Percentiles rank a stretch among this genome's conserved stretches.
phyloP scores from a whole-genome alignment of 75 land plant species.

The Sequoiadendron giganteum region DNA sequence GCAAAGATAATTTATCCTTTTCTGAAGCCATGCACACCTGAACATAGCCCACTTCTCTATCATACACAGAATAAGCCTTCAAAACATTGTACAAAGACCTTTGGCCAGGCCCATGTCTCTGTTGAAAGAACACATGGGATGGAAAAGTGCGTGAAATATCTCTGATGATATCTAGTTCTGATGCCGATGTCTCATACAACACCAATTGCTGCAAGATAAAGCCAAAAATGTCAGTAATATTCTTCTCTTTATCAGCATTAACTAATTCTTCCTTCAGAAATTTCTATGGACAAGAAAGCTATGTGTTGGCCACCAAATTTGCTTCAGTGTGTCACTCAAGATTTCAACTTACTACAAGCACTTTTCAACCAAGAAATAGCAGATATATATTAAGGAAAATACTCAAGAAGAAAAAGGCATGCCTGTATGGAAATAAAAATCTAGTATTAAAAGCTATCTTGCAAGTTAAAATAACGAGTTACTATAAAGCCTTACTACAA shows the following conservation, averaged over 20 bases:
- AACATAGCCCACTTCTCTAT: slow-evolving; percentile 98
- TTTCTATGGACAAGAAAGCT: background rate
- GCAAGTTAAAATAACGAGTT: background rate
- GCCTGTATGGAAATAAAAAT: background rate
- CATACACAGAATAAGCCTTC: slow-evolving; percentile 97
- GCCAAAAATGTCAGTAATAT: slow-evolving; percentile 8
- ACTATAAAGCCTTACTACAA: background rate
- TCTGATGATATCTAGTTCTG: slow-evolving; percentile 95
- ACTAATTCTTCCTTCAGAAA: background rate
- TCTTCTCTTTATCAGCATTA: background rate
- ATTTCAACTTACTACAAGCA: background rate
- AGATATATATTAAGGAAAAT: background rate
- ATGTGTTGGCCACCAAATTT: background rate
- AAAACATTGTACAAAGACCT: slow-evolving; percentile 98
- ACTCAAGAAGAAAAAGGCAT: background rate
- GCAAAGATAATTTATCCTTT: background rate
- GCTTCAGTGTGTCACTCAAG: background rate
- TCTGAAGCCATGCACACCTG: slow-evolving; percentile 52
- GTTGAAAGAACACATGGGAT: slow-evolving; percentile 98
- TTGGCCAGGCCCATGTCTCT: slow-evolving; percentile 99
- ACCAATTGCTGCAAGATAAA: slow-evolving; percentile 87
- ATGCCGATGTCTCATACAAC: slow-evolving; percentile 92
- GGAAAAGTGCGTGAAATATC: slow-evolving; percentile 99
- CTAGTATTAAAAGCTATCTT: background rate
- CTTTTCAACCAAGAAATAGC: background rate